Conservation (phyloP, 148 eudicot genomes). For the Heliamphora exappendiculata region DNA sequence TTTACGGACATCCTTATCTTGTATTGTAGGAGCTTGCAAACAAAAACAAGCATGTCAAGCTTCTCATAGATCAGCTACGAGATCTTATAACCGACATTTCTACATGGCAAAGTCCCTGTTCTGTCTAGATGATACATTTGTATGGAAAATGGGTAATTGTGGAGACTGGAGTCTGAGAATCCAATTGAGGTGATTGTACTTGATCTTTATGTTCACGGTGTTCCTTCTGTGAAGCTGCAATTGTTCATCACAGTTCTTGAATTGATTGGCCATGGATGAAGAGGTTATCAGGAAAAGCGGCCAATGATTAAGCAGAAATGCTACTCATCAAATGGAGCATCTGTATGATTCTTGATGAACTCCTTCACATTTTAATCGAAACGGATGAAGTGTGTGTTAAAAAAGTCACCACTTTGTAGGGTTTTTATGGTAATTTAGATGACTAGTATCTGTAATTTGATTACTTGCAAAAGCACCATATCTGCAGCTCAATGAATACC, state of each 20-base stretch:
- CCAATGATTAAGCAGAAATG: not conserved
- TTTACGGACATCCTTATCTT: not conserved
- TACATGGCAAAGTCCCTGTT: conserved; percentile 84
- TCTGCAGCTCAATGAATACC: too few species aligned
- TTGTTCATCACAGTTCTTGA: not conserved
- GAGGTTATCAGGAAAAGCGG: not conserved
- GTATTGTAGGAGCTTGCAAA: conserved; percentile 54
- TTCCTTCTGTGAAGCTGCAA: not conserved
- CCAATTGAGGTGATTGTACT: not conserved
- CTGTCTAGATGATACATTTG: conserved; percentile 16
- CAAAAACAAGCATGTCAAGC: conserved; percentile 69
- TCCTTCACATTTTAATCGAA: too few species aligned
- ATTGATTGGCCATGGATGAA: not conserved
- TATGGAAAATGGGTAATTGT: not conserved
- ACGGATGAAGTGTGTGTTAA: not conserved
- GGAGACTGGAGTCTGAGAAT: not conserved
- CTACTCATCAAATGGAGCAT: not conserved
- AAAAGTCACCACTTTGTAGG: not conserved
- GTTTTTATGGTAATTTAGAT: not conserved
- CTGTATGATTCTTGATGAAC: not conserved
- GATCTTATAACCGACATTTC: conserved; percentile 64
- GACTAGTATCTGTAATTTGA: not conserved
- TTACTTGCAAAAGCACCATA: too few species aligned
- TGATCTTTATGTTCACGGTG: not conserved
- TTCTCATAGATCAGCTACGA: conserved; percentile 71